Base-by-base conservation (phyloP, 176 grass and related monocot genomes). In the Neostapfia colusana region DNA sequence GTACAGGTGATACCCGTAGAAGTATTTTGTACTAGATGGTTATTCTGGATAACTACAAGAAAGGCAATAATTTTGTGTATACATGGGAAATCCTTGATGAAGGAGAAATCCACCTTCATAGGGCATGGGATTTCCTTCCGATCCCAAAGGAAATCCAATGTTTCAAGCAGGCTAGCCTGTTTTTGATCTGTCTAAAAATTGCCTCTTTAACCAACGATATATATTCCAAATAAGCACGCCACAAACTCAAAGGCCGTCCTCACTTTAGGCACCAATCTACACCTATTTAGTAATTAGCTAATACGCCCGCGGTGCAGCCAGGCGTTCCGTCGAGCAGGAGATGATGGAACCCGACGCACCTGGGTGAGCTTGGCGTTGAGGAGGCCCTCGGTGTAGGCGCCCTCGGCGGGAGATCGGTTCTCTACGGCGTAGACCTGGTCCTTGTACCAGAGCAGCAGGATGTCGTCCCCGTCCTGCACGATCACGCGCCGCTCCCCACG, bases 281-380 rank as follows among this genome's bases (percentile, higher is more conserved):
- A 6, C 2, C 10, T 60, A 24, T 28, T 14, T 10, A 60, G 57
- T n/a, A 61, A 43, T 27, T 8, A 61, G 24, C 10, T 21, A 20
- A 0, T 7, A n/a, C 17, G 17, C 5, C 11, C 15, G 38, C 16
- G 8, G 8, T 10, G 23, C 18, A 58, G 1, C 18, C 48, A 37
- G 48, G 26, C 39, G 74, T 74, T 74, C 59, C 13, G 65, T 35
- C 34, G 73, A 77, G 17, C 73, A 77, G 54, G 10, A 40, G 20
- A 18, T 7, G 12, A 51, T 34, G 20, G 43, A 4, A 0, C 0
- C 3, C 0, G 6, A 44, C 63, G 63, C 63, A 93, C 95, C 95
- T 99, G 95, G 25, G 95, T 99, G 74, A 99, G 95, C 85, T 99
- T 99, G 80, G 95, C 95, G 54, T 99, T 99, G 68, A 99, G 82